These are phyloP conservation scores for Camptophora hylomeconis DNA, from an alignment of 2,329 filamentous ascomycete species.

Conservation along the genomic window DNA sequence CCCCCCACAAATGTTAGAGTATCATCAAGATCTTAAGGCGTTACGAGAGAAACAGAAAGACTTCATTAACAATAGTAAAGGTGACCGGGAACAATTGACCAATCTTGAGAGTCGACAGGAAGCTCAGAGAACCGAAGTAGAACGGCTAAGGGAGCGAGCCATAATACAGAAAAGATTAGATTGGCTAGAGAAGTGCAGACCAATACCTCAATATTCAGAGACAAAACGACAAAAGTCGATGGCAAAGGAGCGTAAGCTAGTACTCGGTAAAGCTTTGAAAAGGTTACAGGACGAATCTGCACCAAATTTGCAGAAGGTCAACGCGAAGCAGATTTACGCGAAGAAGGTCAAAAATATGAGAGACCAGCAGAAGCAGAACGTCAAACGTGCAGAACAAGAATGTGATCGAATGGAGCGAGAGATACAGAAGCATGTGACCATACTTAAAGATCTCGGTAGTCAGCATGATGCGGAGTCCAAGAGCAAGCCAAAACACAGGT, in stretches of 20 bases:
- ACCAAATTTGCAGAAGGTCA: conserved; percentile 57
- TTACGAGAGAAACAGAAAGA: conserved; percentile 58
- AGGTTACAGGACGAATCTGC: conserved; percentile 48
- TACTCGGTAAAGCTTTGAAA: conserved; percentile 43
- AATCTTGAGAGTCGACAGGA: conserved; percentile 61
- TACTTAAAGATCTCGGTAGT: conserved; percentile 24
- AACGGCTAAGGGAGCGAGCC: conserved; percentile 64
- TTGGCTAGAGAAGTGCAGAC: conserved; percentile 51
- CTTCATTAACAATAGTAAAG: conserved; percentile 43
- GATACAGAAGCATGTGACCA: conserved; percentile 26
- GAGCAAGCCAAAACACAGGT: conserved; percentile 37
- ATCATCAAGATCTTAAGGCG: conserved; percentile 62
- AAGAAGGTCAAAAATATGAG: conserved; percentile 11
- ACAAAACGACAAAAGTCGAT: conserved; percentile 36
- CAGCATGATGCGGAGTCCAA: conserved; percentile 40
- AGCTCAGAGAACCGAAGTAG: conserved; percentile 66
- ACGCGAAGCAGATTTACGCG: conserved; percentile 56
- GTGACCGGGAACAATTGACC: conserved; percentile 49
- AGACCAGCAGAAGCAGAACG: conserved; percentile 40
- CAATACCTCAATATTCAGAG: conserved; percentile 52
- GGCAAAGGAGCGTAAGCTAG: conserved; percentile 43
- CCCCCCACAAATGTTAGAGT: conserved; percentile 62
- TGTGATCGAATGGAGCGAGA: conserved; percentile 22
- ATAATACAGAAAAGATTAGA: conserved; percentile 51
- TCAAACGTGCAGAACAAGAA: conserved; percentile 30